These are phyloP conservation scores for Capillidium rhysosporum DNA, from an alignment of 371 early-diverging fungal genomes.

Conservation along the genomic window DNA sequence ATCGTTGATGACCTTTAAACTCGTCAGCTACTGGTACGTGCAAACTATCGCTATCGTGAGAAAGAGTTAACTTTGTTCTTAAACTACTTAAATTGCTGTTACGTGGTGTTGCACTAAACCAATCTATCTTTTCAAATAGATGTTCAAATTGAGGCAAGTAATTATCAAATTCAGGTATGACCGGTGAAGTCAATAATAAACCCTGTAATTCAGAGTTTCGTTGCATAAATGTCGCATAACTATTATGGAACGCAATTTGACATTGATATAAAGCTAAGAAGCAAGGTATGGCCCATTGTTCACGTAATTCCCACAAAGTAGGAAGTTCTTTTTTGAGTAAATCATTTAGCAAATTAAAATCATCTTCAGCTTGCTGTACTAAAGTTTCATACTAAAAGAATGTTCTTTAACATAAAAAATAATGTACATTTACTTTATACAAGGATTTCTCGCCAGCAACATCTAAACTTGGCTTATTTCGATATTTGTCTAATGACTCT, in stretches of 20 bases:
- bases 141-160: background rate
- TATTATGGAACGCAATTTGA: background rate
- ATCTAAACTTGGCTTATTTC: background rate
- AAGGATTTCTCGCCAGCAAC: background rate
- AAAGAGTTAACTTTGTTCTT: background rate
- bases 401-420: background rate
- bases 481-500: background rate
- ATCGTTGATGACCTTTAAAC: background rate
- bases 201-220: background rate
- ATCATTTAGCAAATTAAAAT: background rate
- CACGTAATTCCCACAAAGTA: background rate
- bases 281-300: background rate
- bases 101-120: background rate
- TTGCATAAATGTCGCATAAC: background rate
- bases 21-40: background rate
- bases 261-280: background rate
- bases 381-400: background rate
- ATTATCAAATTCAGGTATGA: background rate
- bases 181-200: background rate
- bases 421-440: background rate
- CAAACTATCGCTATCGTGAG: background rate
- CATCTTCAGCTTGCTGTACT: background rate
- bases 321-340: constrained; percentile 3
- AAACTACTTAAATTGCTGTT: background rate
- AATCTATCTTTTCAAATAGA: background rate